Base-by-base conservation (phyloP, 306 rosid genomes). In the Neltuma alba region DNA sequence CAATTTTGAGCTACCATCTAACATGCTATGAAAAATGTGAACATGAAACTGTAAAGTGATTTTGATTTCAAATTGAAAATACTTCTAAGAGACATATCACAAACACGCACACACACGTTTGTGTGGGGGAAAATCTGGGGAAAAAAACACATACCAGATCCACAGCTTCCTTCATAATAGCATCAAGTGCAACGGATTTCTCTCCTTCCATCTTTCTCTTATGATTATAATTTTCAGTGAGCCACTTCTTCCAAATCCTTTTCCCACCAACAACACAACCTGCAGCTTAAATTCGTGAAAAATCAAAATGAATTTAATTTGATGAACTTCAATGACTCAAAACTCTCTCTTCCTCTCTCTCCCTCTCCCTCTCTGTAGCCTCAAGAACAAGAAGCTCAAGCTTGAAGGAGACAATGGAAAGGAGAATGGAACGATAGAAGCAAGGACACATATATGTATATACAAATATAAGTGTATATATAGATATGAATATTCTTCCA, bases 141-240 rank as follows among this genome's bases (percentile, higher is more conserved):
- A 10, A 54, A 9, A 21, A 54, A 20, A 63, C 6, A 83, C 90
- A 68, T 84, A 92, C 94, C 90, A 92, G 85, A 86, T 88, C 94
- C 83, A 90, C 88, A 23, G 85, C 87, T 83, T 92, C 94, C 81
- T 83, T 87, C 37, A 80, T 83, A 76, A 92, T 81, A 10, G 84
- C 91, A 38, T 92, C 94, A 70, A 92, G 94, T 25, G 70, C 83
- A 76, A 36, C 36, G 0, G 88, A 52, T 20, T 77, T 80, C n/a
- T 68, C 88, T 38, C 25, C 85, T 91, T 86, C 87, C 81, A 42
- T 81, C 60, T 52, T 80, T 64, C 79, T 80, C 81, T 82, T n/a
- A 6, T 31, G 9, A 55, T 54, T n/a, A 12, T 12, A 15, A 16
- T 8, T 50, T 10, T 4, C 16, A 23, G 16, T 25, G 63, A 23